Evolutionary conservation across 345 rosid species (phyloP).

Genomic region (Cardamine chenopodiifolia): DNA sequence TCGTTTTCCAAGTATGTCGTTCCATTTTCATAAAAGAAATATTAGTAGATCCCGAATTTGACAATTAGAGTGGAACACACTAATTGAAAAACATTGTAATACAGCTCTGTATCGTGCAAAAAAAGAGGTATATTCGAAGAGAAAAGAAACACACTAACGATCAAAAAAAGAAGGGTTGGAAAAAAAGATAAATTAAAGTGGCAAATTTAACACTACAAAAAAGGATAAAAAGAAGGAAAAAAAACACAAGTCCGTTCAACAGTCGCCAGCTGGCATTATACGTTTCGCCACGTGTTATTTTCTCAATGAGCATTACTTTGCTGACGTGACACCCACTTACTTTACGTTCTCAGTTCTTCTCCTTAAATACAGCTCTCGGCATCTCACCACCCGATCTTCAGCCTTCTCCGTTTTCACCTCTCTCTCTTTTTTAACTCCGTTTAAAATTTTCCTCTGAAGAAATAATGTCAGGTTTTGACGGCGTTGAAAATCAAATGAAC

Average conservation of each 20-base stretch:
- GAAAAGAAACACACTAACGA: slow-evolving; percentile 4
- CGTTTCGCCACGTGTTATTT: slow-evolving; percentile 54
- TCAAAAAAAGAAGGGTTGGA: neutral
- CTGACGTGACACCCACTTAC: slow-evolving; percentile 67
- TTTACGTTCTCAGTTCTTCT: slow-evolving; percentile 5
- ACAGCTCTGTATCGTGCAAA: slow-evolving; percentile 7
- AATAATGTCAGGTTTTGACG: slow-evolving; percentile 48
- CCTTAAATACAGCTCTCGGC: slow-evolving; percentile 50
- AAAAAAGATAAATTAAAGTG: neutral
- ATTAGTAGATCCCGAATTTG: slow-evolving; percentile 28
- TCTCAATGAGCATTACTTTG: slow-evolving; percentile 31
- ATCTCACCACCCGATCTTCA: slow-evolving; percentile 5
- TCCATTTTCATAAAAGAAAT: neutral
- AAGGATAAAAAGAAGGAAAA: neutral
- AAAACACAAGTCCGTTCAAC: slow-evolving; percentile 13
- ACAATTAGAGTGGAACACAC: slow-evolving; percentile 20
- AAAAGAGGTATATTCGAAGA: slow-evolving; percentile 20
- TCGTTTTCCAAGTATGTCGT: neutral
- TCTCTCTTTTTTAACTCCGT: neutral
- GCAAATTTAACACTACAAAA: neutral
- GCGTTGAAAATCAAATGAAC: slow-evolving; percentile 42
- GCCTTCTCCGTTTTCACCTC: slow-evolving; percentile 6
- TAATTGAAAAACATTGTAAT: neutral
- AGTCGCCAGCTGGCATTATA: slow-evolving; percentile 49
- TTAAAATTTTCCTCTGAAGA: neutral